Evolutionary conservation across 768 basidiomycete species (phyloP), one percentile per base, ranked within the genome.

Genomic region (Mycena epipterygia): DNA sequence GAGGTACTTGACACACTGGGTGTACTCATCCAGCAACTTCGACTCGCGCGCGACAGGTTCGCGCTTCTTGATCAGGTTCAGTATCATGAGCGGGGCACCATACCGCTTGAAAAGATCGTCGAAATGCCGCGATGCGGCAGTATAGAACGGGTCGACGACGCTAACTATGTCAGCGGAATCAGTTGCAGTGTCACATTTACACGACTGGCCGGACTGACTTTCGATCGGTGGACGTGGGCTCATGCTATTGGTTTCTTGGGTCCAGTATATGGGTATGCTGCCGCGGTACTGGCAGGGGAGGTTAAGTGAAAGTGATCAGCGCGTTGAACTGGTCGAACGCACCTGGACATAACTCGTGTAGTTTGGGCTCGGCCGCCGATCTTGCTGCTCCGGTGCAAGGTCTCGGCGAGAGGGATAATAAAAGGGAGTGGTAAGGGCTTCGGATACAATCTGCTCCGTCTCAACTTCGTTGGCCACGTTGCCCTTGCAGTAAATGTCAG

Each of bases 381-480:
- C 80, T 16, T 79, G 82, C 42, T 74, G 79, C 11, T 74, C 79
- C 23, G 77, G 76, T 2, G 73, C 62, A 11, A 77, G 73, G 17
- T 82, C 82, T 44, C 78, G 75, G 35, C 83, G 80, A 14, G 85
- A 82, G 12, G 94, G 94, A 73, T 87, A 92, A 77, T 96, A 95
- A 78, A 98, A 97, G 0, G 96, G 90, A 0, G 96, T 97, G 0
- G 94, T 97, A 7, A 95, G 78, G 0, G 94, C 93, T 77, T 97
- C 96, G 11, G 92, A 93, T 0, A 97, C 95, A 58, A 99, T 97
- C 76, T 99, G 98, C 79, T 99, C 98, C 0, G 96, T 98, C 81
- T 99, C 98, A 2, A 99, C 98, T 80, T 99, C 98, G 77, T 99
- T 99, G 3, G 97, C 97, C 13, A 99, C 97, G 77, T 97, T 95